These are phyloP conservation scores for Trichoderma afroharzianum DNA, from an alignment of 2,329 filamentous ascomycete species.

Conservation along the genomic window DNA sequence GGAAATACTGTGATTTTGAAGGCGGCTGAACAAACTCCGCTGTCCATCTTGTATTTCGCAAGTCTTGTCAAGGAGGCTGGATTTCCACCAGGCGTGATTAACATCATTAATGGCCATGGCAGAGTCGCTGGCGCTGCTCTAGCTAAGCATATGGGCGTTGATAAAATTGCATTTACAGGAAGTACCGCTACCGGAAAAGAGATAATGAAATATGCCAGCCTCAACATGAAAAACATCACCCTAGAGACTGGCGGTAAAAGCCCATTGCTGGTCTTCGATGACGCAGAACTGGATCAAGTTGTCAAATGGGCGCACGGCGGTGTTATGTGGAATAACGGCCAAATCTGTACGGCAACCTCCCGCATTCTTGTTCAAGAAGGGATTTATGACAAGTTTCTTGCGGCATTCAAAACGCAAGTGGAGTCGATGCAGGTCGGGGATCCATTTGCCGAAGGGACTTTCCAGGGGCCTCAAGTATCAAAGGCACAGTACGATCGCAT, in stretches of 20 bases:
- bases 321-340: background rate
- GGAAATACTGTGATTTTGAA: constrained; percentile 68
- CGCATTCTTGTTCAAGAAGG: background rate
- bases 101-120: background rate
- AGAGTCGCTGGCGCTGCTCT: background rate
- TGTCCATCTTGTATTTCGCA: background rate
- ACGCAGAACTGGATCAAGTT: background rate
- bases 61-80: background rate
- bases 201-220: constrained; percentile 34
- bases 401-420: background rate
- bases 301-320: background rate
- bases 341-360: background rate
- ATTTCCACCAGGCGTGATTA: background rate
- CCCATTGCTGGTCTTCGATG: constrained; percentile 11
- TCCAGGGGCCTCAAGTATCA: constrained; percentile 44
- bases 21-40: constrained; percentile 62
- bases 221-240: constrained; percentile 70
- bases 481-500: constrained; percentile 27
- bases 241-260: constrained; percentile 68
- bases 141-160: background rate
- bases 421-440: constrained; percentile 9
- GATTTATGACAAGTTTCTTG: background rate
- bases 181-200: constrained; percentile 54
- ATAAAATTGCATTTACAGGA: constrained; percentile 5
- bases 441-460: constrained; percentile 20